phyloP scores from a whole-genome alignment of 129 eudicot species.

The Ambrosia trifida region DNA sequence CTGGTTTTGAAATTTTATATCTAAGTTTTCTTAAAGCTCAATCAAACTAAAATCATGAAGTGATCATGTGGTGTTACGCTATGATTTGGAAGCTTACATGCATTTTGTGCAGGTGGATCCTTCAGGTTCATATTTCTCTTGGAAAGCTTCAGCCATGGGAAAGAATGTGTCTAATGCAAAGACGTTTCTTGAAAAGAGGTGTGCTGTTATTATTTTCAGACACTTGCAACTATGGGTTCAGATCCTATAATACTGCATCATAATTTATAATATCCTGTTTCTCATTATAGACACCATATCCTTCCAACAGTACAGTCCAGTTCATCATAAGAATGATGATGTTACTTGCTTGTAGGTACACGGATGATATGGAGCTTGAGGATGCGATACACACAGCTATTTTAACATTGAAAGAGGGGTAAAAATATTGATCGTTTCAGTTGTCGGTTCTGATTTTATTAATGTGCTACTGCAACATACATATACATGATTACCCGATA shows the following conservation, averaged over 20 bases:
- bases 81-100: too few species aligned
- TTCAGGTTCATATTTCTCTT: conserved; percentile 95
- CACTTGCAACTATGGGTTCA: background rate
- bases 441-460: background rate
- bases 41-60: background rate
- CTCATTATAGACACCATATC: background rate
- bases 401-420: conserved; percentile 96
- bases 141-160: conserved; percentile 99
- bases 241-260: background rate
- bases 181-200: conserved; percentile 98
- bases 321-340: background rate
- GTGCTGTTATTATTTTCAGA: background rate
- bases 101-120: conserved; percentile 79
- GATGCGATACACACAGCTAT: conserved; percentile 99
- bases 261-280: background rate
- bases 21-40: conserved; percentile 8
- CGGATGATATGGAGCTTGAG: conserved; percentile 96
- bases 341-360: conserved; percentile 60
- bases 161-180: conserved; percentile 98
- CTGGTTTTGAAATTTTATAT: background rate
- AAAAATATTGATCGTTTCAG: conserved; percentile 28
- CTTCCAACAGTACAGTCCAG: background rate
- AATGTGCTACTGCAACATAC: background rate
- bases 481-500: background rate
- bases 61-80: background rate